phyloP scores from a whole-genome alignment of 805 yeast species.

The Grigorovia yakushimaensis region DNA sequence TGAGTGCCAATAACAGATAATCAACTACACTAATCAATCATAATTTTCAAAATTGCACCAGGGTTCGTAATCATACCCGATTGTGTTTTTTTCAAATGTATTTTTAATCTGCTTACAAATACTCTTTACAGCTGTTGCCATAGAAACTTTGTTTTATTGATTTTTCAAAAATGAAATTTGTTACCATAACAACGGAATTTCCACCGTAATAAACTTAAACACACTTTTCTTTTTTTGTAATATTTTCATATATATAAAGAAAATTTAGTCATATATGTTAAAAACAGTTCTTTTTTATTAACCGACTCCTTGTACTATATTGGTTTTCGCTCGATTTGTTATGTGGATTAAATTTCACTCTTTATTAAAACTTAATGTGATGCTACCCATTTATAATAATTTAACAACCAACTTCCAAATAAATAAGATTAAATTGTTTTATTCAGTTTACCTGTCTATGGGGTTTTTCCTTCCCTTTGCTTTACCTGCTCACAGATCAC shows the following conservation, averaged over 20 bases:
- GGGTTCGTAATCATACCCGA: too few relatives aligned
- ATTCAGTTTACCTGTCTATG: slow-evolving; percentile 14
- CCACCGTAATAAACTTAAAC: neutral
- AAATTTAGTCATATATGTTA: neutral
- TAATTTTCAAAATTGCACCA: too few relatives aligned
- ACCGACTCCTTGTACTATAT: neutral
- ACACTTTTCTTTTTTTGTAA: neutral
- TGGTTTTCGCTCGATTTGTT: neutral
- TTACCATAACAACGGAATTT: neutral
- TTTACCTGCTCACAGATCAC: slow-evolving; percentile 20
- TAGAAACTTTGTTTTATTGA: neutral
- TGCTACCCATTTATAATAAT: neutral
- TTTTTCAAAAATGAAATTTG: neutral
- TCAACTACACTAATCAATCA: too few relatives aligned
- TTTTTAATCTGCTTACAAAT: neutral
- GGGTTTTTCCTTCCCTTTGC: slow-evolving; percentile 23
- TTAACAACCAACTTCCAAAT: neutral
- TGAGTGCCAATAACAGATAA: too few relatives aligned
- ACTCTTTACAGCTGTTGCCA: neutral
- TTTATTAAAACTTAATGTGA: neutral
- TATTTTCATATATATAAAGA: neutral
- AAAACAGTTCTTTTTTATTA: neutral
- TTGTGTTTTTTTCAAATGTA: too few relatives aligned
- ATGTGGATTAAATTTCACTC: neutral
- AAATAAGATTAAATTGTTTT: neutral